Conservation (phyloP, 2,329 filamentous ascomycete genomes). For the Cordyceps pruinosa region DNA sequence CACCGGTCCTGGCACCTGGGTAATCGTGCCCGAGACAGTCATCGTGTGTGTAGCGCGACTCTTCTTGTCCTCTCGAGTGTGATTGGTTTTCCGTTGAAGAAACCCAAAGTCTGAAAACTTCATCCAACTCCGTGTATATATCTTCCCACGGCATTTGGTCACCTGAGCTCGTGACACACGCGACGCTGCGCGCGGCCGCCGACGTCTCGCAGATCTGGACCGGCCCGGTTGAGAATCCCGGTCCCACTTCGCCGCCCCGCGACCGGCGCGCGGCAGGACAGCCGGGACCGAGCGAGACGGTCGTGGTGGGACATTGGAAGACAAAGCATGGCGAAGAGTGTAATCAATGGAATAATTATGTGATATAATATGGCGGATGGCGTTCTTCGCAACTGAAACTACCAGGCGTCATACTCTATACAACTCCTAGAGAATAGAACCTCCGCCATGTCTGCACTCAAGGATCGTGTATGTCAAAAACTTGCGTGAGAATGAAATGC, state of each 20-base stretch:
- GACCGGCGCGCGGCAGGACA: not conserved
- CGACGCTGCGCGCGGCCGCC: not conserved
- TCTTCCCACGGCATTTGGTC: not conserved
- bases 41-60: not conserved
- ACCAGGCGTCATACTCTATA: not conserved
- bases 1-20: conserved; percentile 28
- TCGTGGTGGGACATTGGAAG: not conserved
- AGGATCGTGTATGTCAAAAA: not conserved
- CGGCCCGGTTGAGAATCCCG: conserved; percentile 5
- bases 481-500: not conserved
- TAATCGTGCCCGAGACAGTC: conserved; percentile 26
- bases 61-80: too few species aligned
- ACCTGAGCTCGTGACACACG: not conserved
- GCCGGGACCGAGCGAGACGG: not conserved
- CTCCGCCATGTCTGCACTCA: not conserved
- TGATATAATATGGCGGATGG: not conserved
- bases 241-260: conserved; percentile 6
- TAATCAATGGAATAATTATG: too few species aligned
- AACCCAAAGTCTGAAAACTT: not conserved
- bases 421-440: not conserved
- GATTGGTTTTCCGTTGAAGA: too few species aligned
- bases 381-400: not conserved
- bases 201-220: not conserved
- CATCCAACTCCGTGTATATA: not conserved
- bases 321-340: not conserved